phyloP scores from a whole-genome alignment of 1,284 basidiomycete genomes.

The Takashimella koratensis region DNA sequence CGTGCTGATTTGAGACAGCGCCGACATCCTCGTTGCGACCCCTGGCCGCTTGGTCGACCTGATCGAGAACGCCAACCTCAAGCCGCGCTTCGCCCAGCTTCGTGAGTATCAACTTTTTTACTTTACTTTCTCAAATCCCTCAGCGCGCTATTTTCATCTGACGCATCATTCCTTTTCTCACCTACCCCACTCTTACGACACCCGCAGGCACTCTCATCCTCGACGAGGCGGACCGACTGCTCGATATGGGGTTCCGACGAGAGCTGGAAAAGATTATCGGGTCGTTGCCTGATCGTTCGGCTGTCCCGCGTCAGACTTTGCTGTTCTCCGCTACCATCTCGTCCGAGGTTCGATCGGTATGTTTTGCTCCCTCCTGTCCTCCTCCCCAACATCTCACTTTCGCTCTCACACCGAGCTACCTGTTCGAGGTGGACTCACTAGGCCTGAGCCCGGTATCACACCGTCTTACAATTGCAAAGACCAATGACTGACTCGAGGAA shows the following conservation, averaged over 20 bases:
- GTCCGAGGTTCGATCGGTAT: slow-evolving; percentile 42
- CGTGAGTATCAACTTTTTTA: slow-evolving; percentile 9
- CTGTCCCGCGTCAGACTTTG: slow-evolving; percentile 46
- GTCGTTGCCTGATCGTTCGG: slow-evolving; percentile 37
- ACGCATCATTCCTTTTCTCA: too few relatives aligned
- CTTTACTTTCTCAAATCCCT: not conserved
- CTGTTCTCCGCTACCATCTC: slow-evolving; percentile 55
- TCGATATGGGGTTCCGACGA: slow-evolving; percentile 46
- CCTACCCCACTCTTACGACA: slow-evolving; percentile 14
- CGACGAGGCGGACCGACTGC: slow-evolving; percentile 53
- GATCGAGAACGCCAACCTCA: slow-evolving; percentile 47
- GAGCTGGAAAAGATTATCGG: slow-evolving; percentile 42
- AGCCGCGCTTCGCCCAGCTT: slow-evolving; percentile 30
- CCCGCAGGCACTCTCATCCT: slow-evolving; percentile 49
- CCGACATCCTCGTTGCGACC: slow-evolving; percentile 52
- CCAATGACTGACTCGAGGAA: slow-evolving; percentile 5
- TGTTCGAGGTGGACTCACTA: too few relatives aligned
- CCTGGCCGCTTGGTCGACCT: slow-evolving; percentile 54
- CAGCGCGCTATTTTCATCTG: slow-evolving; percentile 4
- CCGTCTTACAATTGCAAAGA: not conserved
- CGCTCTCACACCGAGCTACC: too few relatives aligned
- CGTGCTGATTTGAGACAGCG: slow-evolving; percentile 19
- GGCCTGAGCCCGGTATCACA: too few relatives aligned
- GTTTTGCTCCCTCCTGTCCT: too few relatives aligned
- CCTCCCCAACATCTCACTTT: too few relatives aligned